Base-by-base conservation (phyloP, 2,329 filamentous ascomycete genomes). In the Tolypocladium amazonense region DNA sequence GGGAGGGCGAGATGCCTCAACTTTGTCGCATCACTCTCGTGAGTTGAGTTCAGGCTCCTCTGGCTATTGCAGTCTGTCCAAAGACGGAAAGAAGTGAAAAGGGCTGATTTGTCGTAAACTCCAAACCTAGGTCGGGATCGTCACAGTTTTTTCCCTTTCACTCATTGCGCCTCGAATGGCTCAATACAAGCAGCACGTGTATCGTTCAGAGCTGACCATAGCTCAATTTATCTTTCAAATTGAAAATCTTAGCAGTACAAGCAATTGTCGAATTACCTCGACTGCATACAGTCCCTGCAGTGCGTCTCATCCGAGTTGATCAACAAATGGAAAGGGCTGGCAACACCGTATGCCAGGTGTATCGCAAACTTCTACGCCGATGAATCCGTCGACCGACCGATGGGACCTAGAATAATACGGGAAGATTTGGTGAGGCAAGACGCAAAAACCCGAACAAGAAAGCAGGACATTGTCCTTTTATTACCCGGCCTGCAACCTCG, bases 391-490 rank as follows among this genome's bases (percentile, higher is more conserved):
- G 58, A 65, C 56, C 58, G 61, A 64, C 65, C 58, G 64, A 62
- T 65, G 62, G 62, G 62, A 64, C 61, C 59, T 64, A 63, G 58
- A 59, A 61, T 35, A 58, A 58, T 47, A 61, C 55, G 57, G 53
- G 61, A 60, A 65, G 60, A 65, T 64, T 64, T 56, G 59, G 59
- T 54, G 58, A 56, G 54, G 30, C 33, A 50, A 37, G 45, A 30
- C 59, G 23, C 39, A 50, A 50, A 59, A 59, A 56, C 60, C 60
- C 62, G 59, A 57, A 59, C 56, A 57, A 66, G 56, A 65, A 63
- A 62, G 61, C 61, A 66, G 55, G 63, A 64, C 63, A 63, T 67
- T 66, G 66, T 67, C 59, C 62, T 61, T 58, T 39, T 33, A 27
- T 56, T 58, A 52, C 53, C 53, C 53, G 25, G 30, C 41, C 41